Evolutionary conservation across 1,284 basidiomycete genomes (phyloP).

Genomic region (Bothia castanella): DNA sequence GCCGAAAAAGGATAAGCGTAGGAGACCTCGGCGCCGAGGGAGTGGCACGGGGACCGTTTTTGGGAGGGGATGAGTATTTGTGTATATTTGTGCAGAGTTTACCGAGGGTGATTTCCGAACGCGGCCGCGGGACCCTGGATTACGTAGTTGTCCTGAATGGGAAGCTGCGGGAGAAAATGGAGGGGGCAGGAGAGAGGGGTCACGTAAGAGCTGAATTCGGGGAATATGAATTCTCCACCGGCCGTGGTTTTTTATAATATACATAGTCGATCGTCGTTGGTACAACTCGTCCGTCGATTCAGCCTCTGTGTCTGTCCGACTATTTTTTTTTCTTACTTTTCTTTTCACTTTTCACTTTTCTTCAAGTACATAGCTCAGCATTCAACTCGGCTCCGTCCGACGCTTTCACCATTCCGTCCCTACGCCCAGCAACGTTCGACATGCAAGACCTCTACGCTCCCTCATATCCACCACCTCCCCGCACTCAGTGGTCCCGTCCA

Average conservation of each 20-base stretch:
- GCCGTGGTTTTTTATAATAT: constrained; percentile 36
- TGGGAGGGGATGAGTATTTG: constrained; percentile 20
- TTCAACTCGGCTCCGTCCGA: constrained; percentile 28
- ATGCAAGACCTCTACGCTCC: constrained; percentile 65
- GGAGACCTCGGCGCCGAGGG: constrained; percentile 39
- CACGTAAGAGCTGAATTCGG: constrained; percentile 36
- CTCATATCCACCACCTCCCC: constrained; percentile 43
- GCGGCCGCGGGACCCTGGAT: constrained; percentile 37
- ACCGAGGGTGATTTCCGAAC: constrained; percentile 40
- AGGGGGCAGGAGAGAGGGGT: constrained; percentile 26
- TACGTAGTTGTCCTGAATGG: constrained; percentile 30
- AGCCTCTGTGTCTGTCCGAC: constrained; percentile 28
- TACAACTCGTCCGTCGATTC: constrained; percentile 23
- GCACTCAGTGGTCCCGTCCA: constrained; percentile 35
- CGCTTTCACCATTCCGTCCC: constrained; percentile 35
- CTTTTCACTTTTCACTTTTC: constrained; percentile 10
- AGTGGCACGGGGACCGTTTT: constrained; percentile 28
- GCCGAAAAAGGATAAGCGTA: constrained; percentile 24
- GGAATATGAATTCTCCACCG: constrained; percentile 42
- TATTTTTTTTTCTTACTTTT: constrained; percentile 19
- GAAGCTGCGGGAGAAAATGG: constrained; percentile 35
- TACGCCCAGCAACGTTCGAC: constrained; percentile 36
- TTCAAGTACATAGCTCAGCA: constrained; percentile 32
- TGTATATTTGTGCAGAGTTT: constrained; percentile 32
- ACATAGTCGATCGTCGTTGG: constrained; percentile 34